Evolutionary conservation across 495 filamentous ascomycete species (phyloP).

Genomic region (Hapsidospora chrysogenum): DNA sequence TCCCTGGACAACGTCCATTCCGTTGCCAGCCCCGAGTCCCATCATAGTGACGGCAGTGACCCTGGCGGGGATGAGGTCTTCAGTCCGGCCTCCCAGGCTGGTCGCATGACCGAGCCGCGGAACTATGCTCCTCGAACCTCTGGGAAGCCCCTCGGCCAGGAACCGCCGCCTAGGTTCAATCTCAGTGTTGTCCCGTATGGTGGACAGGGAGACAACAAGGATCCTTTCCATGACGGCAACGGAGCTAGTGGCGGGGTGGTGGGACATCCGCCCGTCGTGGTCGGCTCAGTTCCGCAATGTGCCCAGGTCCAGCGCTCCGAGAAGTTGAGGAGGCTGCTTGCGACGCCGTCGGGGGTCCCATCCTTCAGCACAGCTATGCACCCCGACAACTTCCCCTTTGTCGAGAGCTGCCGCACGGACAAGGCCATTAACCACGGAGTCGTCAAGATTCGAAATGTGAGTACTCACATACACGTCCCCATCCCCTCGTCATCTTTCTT

Average conservation of each 20-base stretch:
- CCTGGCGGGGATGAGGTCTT: too few species aligned
- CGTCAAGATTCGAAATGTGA: slow-evolving; percentile 18
- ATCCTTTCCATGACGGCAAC: too few species aligned
- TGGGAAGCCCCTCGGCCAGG: background rate
- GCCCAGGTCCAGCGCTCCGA: slow-evolving; percentile 10
- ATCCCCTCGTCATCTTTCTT: background rate
- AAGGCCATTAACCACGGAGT: slow-evolving; percentile 10
- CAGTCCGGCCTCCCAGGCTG: background rate
- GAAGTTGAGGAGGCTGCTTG: slow-evolving; percentile 13
- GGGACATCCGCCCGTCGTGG: too few species aligned
- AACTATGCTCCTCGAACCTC: slow-evolving; percentile 4
- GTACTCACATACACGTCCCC: too few species aligned
- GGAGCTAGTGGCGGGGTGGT: too few species aligned
- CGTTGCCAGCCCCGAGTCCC: too few species aligned
- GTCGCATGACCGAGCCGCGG: slow-evolving; percentile 1
- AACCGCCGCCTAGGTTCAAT: slow-evolving; percentile 3
- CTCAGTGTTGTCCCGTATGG: background rate
- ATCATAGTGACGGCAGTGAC: too few species aligned
- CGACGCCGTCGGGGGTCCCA: slow-evolving; percentile 9
- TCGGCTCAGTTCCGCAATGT: too few species aligned
- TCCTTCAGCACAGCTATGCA: slow-evolving; percentile 13
- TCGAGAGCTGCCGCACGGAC: slow-evolving; percentile 12
- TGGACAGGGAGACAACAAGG: too few species aligned
- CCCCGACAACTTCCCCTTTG: slow-evolving; percentile 22
- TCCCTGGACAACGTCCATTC: too few species aligned